Base-by-base conservation (phyloP, 208 protist genomes). In the Eutreptiella sp. region DNA sequence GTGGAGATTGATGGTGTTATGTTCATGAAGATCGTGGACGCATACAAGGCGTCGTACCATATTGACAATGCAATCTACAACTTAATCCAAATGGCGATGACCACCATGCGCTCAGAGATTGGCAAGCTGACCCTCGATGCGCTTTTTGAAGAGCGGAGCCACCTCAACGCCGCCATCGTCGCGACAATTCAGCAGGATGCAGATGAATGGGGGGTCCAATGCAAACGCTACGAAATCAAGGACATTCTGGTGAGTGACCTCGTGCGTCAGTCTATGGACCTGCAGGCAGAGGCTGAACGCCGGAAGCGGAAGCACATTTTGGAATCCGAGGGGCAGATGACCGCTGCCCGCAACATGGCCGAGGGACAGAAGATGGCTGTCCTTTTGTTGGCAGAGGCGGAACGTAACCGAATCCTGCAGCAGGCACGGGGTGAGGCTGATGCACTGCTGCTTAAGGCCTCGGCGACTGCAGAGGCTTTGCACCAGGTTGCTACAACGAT, bases 41-140 rank as follows among this genome's bases (percentile, higher is more conserved):
- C 90, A 7, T 47, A 80, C 24, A 90, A 87, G 53, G 91, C 85
- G 16, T 85, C 79, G 46, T 90, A 93, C 75, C 89, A 94, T 61
- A 90, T 97, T 60, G 87, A 95, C 34, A 93, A 96, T 65, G 85
- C 90, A 3, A 81, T 95, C 29, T 95, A 87, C 69, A 94, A 94
- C 61, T 61, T 96, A 19, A 87, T 90, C 26, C 94, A 96, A 72
- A 78, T 97, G 26, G 93, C 92, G 0, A 90, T 95, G 70, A 96
- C 89, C 11, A 95, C 93, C n/a, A 94, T 96, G 92, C 87, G 92
- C 35, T 89, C 83, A 29, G 89, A 95, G 67, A 90, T 95, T 59
- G 89, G 93, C 39, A 87, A 89, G 46, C 75, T 97, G 61, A 77
- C 76, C 14, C 80, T 97, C 1, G 93, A 97, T 65, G 89, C 63